Percentiles rank a stretch among this genome's conserved stretches.
phyloP scores from a whole-genome alignment of 78 protist genomes.

The Tieghemostelium lacteum region DNA sequence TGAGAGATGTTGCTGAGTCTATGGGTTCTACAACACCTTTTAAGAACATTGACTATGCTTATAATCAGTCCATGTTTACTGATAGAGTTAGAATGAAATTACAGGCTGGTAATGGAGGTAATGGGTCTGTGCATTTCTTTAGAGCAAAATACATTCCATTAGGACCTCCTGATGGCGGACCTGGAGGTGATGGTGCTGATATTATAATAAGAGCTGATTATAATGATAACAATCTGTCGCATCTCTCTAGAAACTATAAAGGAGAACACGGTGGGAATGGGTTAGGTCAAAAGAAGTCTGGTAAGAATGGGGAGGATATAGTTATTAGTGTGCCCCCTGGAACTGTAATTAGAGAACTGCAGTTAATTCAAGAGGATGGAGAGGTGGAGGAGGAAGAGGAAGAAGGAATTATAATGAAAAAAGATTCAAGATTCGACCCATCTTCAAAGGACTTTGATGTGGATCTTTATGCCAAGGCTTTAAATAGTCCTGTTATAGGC shows the following conservation, averaged over 20 bases:
- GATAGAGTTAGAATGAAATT: conserved; percentile 35
- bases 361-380: background rate
- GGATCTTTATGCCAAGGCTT: conserved; percentile 9
- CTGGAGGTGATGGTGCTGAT: conserved; percentile 69
- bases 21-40: background rate
- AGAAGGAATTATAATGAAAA: background rate
- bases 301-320: conserved; percentile 60
- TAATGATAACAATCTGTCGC: conserved; percentile 54
- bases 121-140: conserved; percentile 42
- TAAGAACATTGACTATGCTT: background rate
- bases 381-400: background rate
- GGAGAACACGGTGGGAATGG: conserved; percentile 41
- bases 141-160: conserved; percentile 64
- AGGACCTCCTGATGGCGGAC: conserved; percentile 81
- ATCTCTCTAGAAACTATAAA: conserved; percentile 15
- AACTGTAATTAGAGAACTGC: conserved; percentile 38
- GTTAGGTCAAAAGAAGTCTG: conserved; percentile 22
- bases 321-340: conserved; percentile 70
- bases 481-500: conserved; percentile 31
- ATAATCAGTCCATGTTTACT: background rate
- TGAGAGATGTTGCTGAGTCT: background rate
- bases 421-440: conserved; percentile 35
- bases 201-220: conserved; percentile 31
- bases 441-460: background rate
- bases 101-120: conserved; percentile 72